phyloP scores from a whole-genome alignment of 805 yeast genomes.

The Isabelozyma rhagii region DNA sequence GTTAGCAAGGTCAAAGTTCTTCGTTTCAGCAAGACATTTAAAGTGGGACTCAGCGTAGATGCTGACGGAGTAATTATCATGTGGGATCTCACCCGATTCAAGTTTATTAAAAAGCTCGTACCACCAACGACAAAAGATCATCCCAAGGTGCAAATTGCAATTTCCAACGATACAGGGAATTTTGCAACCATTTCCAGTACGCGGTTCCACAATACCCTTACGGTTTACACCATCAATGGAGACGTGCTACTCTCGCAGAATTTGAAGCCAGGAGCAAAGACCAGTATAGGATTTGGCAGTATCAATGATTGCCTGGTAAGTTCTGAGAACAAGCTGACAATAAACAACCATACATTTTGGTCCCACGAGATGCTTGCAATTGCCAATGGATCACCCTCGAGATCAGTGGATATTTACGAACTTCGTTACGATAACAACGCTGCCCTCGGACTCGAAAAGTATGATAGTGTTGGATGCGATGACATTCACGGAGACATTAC shows the following conservation, averaged over 20 bases:
- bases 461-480: conserved; percentile 3
- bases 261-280: conserved; percentile 11
- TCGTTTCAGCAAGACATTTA: conserved; percentile 48
- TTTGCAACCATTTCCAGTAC: conserved; percentile 37
- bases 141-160: conserved; percentile 27
- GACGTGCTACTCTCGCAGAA: conserved; percentile 26
- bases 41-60: conserved; percentile 55
- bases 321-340: conserved; percentile 12
- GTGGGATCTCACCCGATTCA: conserved; percentile 63
- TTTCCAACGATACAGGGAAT: conserved; percentile 56
- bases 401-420: conserved; percentile 18
- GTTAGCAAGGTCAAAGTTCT: conserved; percentile 43
- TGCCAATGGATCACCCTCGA: conserved; percentile 13
- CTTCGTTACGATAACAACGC: conserved; percentile 9
- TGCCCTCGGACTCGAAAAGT: background rate
- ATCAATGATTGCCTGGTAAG: conserved; percentile 26
- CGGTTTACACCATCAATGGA: conserved; percentile 55
- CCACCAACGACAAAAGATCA: conserved; percentile 11
- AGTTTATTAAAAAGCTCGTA: conserved; percentile 42
- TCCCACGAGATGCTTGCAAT: conserved; percentile 30
- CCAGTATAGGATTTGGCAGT: conserved; percentile 27
- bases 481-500: conserved; percentile 22
- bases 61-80: conserved; percentile 49
- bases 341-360: conserved; percentile 35
- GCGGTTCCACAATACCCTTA: conserved; percentile 16